Evolutionary conservation across 352 stramenopile species (phyloP).

Genomic region (Pythium catenulatum): DNA sequence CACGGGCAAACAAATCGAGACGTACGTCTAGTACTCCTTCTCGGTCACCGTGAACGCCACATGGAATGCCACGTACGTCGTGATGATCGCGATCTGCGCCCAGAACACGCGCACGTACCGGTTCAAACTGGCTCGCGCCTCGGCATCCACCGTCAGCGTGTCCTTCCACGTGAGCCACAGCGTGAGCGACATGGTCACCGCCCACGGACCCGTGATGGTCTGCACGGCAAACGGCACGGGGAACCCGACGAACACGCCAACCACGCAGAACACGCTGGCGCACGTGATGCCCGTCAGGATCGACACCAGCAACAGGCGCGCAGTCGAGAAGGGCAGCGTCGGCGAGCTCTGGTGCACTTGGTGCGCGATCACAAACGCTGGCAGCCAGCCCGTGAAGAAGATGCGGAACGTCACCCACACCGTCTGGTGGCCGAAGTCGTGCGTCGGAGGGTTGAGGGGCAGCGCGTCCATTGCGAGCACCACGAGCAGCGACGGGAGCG

Average conservation of each 20-base stretch:
- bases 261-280: neutral
- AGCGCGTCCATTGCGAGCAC: neutral
- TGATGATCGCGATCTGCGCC: constrained; percentile 8
- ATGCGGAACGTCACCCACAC: neutral
- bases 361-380: neutral
- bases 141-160: neutral
- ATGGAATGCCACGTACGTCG: constrained; percentile 5
- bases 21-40: neutral
- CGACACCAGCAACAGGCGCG: neutral
- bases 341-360: constrained; percentile 5
- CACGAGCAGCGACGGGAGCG: neutral
- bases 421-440: neutral
- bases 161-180: neutral
- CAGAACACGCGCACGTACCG: neutral
- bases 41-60: neutral
- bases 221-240: constrained; percentile 8
- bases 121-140: neutral
- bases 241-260: constrained; percentile 10
- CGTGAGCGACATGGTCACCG: neutral
- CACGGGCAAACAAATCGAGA: neutral
- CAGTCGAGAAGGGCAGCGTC: neutral
- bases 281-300: neutral
- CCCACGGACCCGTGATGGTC: neutral
- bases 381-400: neutral
- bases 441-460: neutral